Base-by-base conservation (phyloP, 176 grass and related monocot genomes). In the Oryza punctata region DNA sequence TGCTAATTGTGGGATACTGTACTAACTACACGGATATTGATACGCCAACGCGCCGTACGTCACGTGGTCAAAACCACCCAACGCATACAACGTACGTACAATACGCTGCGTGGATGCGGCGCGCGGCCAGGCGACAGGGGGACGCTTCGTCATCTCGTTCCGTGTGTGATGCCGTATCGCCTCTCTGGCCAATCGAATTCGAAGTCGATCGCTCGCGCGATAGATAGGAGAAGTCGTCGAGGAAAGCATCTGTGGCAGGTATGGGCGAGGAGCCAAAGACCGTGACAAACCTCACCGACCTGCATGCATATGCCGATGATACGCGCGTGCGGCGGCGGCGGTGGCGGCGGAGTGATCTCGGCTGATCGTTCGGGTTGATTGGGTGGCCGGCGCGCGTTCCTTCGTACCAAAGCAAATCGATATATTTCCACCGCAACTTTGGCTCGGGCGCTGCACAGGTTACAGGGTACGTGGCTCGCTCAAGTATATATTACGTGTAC, bases 331-430 rank as follows among this genome's bases (percentile, higher is more conserved):
- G 10, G 13, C 59, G 32, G 16, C 27, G 2, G 73, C 9, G 29
- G 9, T 15, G 37, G n/a, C 30, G 14, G n/a, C 27, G 1, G 18
- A 54, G 15, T 54, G n/a, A 35, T 27, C 15, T 38, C 37, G 37
- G 7, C 6, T 38, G 29, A 10, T 61, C 69, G 66, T 43, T 64
- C 79, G 69, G 24, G 13, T 14, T 74, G 10, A 47, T n/a, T 47
- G 2, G 37, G 15, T 21, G 66, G 21, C 35, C 35, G 21, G 78
- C 8, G 6, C 13, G 6, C 68, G 23, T 24, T 44, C 15, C 78
- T 76, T 81, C 37, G 71, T 76, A 37, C 78, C 63, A 47, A 70
- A 76, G 72, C 47, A 60, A 70, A 18, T 19, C 26, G 6, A 69
- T n/a, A n/a, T n/a, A n/a, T 76, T 61, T 47, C 71, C 26, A 37